phyloP scores from a whole-genome alignment of 768 basidiomycete species.

The Boletellus sp. region DNA sequence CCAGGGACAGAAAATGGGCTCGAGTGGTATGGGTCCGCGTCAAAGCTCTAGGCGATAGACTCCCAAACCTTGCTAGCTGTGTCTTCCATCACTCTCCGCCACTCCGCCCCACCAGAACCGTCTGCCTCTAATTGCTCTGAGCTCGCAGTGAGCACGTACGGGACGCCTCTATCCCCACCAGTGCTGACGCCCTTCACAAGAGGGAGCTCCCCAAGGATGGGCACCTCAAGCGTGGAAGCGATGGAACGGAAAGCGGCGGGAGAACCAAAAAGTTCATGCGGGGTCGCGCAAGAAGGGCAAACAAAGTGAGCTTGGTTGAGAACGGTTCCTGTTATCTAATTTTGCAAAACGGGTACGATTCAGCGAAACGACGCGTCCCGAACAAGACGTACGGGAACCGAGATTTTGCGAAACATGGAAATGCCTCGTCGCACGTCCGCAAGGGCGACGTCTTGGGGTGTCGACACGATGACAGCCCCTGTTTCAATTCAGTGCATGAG shows the following conservation, averaged over 20 bases:
- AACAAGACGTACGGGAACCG: conserved; percentile 65
- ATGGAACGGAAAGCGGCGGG: conserved; percentile 59
- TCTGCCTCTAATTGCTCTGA: conserved; percentile 14
- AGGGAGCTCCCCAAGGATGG: conserved; percentile 77
- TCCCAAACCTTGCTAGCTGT: conserved; percentile 32
- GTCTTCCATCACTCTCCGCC: conserved; percentile 31
- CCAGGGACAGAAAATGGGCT: too few relatives aligned
- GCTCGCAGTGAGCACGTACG: conserved; percentile 38
- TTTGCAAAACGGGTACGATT: not conserved
- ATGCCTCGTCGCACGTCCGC: conserved; percentile 92
- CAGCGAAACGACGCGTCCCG: not conserved
- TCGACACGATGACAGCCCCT: conserved; percentile 94
- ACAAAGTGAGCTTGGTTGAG: conserved; percentile 87
- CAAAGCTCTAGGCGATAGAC: conserved; percentile 9
- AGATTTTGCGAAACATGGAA: conserved; percentile 85
- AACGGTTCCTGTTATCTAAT: conserved; percentile 78
- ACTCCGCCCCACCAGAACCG: conserved; percentile 28
- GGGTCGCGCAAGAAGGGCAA: conserved; percentile 65
- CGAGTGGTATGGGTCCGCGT: too few relatives aligned
- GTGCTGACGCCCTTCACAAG: conserved; percentile 71
- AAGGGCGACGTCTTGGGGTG: conserved; percentile 91
- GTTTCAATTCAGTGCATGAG: not conserved
- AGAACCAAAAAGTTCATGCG: conserved; percentile 68
- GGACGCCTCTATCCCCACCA: conserved; percentile 66
- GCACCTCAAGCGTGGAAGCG: conserved; percentile 52